Conservation (phyloP, 805 yeast genomes). For the Candida tibetensis region DNA sequence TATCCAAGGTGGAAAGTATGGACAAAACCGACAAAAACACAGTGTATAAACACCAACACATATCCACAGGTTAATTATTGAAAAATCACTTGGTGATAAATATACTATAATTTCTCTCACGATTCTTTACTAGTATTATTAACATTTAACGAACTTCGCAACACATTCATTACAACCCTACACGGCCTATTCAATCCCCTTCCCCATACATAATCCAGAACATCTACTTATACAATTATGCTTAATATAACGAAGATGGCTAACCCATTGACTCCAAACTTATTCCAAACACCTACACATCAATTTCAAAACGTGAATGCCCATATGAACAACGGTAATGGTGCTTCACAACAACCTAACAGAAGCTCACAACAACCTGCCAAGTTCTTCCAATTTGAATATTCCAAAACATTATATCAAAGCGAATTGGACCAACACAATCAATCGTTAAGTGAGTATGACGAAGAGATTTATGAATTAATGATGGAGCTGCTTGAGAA, state of each 20-base stretch:
- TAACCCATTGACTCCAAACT: constrained; percentile 7
- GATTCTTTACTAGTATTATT: too few species aligned
- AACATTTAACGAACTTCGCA: too few species aligned
- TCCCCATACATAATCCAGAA: too few species aligned
- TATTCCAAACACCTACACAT: constrained; percentile 6
- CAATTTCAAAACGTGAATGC: constrained; percentile 1
- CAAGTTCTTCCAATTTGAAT: constrained; percentile 42
- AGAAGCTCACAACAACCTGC: constrained; percentile 1
- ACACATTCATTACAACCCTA: not conserved
- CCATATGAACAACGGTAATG: constrained; percentile 1
- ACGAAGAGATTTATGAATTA: constrained; percentile 45
- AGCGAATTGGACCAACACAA: constrained; percentile 50
- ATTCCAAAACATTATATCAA: constrained; percentile 49
- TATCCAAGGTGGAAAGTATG: not conserved
- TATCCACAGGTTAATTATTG: not conserved
- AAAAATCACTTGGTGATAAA: not conserved
- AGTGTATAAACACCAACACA: not conserved
- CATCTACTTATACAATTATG: too few species aligned
- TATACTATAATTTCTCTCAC: not conserved
- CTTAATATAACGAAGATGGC: constrained; percentile 6
- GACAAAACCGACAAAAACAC: not conserved
- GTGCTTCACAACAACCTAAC: constrained; percentile 1
- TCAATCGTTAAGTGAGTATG: constrained; percentile 48
- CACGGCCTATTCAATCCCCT: too few species aligned
- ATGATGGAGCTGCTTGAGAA: constrained; percentile 30